phyloP scores from a whole-genome alignment of 2,329 filamentous ascomycete species.

The Calonectria multiphialidica region DNA sequence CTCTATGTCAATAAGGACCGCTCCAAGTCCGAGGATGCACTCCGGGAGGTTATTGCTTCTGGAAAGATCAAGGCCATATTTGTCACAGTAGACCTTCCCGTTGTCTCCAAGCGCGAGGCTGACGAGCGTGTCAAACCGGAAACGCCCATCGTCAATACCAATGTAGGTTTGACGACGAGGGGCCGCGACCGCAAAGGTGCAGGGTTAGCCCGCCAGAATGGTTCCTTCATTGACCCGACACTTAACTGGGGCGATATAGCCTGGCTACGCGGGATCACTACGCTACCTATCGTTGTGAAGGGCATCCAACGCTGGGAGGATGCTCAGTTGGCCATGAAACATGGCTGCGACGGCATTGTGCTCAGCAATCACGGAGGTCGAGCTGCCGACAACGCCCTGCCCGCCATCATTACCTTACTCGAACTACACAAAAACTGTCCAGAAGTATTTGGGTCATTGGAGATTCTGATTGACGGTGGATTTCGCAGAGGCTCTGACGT shows the following conservation, averaged over 20 bases:
- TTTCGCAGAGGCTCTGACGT: slow-evolving; percentile 74
- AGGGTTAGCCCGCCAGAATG: slow-evolving; percentile 64
- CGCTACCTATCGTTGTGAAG: slow-evolving; percentile 74
- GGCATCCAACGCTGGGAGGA: slow-evolving; percentile 76
- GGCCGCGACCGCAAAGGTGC: slow-evolving; percentile 67
- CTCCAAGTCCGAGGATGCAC: slow-evolving; percentile 60
- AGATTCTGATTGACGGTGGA: slow-evolving; percentile 75
- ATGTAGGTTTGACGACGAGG: slow-evolving; percentile 51
- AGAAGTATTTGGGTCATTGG: slow-evolving; percentile 68
- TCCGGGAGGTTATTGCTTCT: slow-evolving; percentile 54
- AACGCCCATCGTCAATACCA: not conserved
- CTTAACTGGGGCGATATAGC: slow-evolving; percentile 74
- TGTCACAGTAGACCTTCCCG: slow-evolving; percentile 69
- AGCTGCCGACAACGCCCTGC: slow-evolving; percentile 61
- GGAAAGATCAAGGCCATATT: slow-evolving; percentile 65
- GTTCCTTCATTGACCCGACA: slow-evolving; percentile 67
- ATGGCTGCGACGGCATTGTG: slow-evolving; percentile 75
- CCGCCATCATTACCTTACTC: slow-evolving; percentile 69
- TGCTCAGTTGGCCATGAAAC: slow-evolving; percentile 68
- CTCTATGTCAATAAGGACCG: slow-evolving; percentile 72
- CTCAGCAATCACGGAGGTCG: slow-evolving; percentile 79
- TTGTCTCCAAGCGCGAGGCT: slow-evolving; percentile 67
- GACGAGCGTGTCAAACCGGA: slow-evolving; percentile 61
- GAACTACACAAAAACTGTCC: slow-evolving; percentile 74
- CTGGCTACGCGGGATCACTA: slow-evolving; percentile 65